Evolutionary conservation across 495 filamentous ascomycete species (phyloP).

Genomic region (Penicillium cinerascens): DNA sequence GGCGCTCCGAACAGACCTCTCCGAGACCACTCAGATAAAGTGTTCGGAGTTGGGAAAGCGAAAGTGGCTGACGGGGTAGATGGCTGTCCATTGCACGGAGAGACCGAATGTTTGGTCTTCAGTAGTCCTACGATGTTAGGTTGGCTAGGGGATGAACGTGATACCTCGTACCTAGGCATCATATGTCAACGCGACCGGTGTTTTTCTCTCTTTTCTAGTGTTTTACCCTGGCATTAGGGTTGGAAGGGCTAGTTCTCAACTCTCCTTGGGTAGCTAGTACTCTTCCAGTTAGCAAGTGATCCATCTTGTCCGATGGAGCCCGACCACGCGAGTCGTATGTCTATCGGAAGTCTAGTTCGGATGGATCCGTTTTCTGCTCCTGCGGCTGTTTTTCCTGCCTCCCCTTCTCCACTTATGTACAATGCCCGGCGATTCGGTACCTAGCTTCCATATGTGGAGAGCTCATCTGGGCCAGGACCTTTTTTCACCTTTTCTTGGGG

Average conservation of each 20-base stretch:
- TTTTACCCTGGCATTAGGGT: slow-evolving; percentile 12
- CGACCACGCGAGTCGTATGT: slow-evolving; percentile 24
- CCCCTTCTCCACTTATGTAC: slow-evolving; percentile 22
- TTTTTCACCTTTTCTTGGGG: slow-evolving; percentile 7
- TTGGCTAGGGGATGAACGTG: slow-evolving; percentile 12
- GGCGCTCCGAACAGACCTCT: slow-evolving; percentile 3
- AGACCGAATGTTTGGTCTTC: slow-evolving; percentile 20
- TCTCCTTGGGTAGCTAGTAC: not conserved
- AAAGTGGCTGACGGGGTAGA: not conserved
- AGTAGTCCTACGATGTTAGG: slow-evolving; percentile 8
- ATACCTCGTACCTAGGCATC: slow-evolving; percentile 22
- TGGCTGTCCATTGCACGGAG: slow-evolving; percentile 9
- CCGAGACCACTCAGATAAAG: slow-evolving; percentile 10
- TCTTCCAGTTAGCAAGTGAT: slow-evolving; percentile 3
- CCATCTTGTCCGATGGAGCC: slow-evolving; percentile 21
- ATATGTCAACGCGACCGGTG: slow-evolving; percentile 16
- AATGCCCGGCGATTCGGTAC: slow-evolving; percentile 26
- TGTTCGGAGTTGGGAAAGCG: not conserved
- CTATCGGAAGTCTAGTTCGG: slow-evolving; percentile 17
- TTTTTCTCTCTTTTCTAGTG: not conserved
- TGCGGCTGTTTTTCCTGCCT: slow-evolving; percentile 22
- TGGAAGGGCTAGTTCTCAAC: not conserved
- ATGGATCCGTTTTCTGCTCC: slow-evolving; percentile 30
- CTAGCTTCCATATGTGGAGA: slow-evolving; percentile 24
- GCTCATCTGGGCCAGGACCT: slow-evolving; percentile 3